These are phyloP conservation scores for Pseudogymnoascus sp. DNA, from an alignment of 2,329 filamentous ascomycete genomes.

Conservation along the genomic window DNA sequence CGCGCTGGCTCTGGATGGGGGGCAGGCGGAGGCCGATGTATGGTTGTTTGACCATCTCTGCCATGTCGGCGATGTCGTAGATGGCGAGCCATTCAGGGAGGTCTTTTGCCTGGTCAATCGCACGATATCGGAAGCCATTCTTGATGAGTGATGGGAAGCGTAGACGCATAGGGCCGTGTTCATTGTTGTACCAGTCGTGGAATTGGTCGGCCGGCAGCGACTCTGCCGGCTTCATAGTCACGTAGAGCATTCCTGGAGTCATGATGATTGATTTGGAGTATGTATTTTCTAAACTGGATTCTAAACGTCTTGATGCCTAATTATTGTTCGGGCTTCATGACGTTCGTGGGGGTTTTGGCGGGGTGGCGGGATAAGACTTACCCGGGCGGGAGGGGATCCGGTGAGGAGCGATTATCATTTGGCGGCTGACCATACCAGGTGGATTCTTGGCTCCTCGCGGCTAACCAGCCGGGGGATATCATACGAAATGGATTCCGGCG, in stretches of 20 bases:
- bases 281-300: neutral
- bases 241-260: slow-evolving; percentile 63
- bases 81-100: slow-evolving; percentile 66
- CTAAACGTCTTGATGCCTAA: neutral
- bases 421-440: no score
- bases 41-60: slow-evolving; percentile 56
- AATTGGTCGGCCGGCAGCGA: slow-evolving; percentile 56
- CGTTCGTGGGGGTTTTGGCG: neutral
- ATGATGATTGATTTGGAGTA: neutral
- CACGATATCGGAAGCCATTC: slow-evolving; percentile 73
- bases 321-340: neutral
- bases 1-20: slow-evolving; percentile 46
- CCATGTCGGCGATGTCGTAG: slow-evolving; percentile 74
- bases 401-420: neutral
- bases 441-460: no score
- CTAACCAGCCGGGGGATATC: no score
- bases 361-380: neutral
- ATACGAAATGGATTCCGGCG: no score
- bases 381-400: neutral
- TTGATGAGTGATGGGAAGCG: slow-evolving; percentile 63
- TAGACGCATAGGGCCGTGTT: slow-evolving; percentile 75
- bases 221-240: slow-evolving; percentile 73
- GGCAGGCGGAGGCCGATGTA: slow-evolving; percentile 58
- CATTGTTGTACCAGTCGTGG: slow-evolving; percentile 91
- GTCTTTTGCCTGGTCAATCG: slow-evolving; percentile 45